Percentiles rank a stretch among this genome's conserved stretches.
These are phyloP conservation scores for Dactylellina cionopaga DNA, from an alignment of 2,329 filamentous ascomycete genomes.

Conservation along the genomic window DNA sequence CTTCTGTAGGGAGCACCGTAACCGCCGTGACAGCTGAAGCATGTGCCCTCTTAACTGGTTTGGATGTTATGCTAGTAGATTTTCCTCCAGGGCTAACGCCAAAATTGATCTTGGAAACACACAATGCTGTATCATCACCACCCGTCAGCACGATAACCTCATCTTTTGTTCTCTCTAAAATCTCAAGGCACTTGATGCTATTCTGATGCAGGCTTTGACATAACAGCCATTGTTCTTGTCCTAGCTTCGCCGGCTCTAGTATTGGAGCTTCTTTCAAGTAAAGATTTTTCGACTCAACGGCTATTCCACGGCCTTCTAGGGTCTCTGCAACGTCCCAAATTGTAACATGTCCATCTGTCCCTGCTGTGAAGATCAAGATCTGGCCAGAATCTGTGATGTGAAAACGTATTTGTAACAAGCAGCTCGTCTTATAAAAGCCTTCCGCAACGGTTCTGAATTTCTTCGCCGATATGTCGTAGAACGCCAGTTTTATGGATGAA, in stretches of 20 bases:
- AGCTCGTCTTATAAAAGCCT: slow-evolving; percentile 64
- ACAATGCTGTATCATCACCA: slow-evolving; percentile 87
- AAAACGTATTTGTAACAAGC: slow-evolving; percentile 50
- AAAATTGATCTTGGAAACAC: slow-evolving; percentile 13
- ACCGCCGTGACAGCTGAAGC: slow-evolving; percentile 45
- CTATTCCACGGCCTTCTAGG: slow-evolving; percentile 55
- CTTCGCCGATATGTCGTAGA: slow-evolving; percentile 57
- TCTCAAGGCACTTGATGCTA: slow-evolving; percentile 73
- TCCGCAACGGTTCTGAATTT: slow-evolving; percentile 60
- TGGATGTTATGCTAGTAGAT: background rate
- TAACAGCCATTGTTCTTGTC: slow-evolving; percentile 17
- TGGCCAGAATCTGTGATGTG: slow-evolving; percentile 54
- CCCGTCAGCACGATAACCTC: slow-evolving; percentile 72
- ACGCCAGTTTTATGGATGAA: slow-evolving; percentile 71
- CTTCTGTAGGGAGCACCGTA: background rate
- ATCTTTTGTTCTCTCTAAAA: slow-evolving; percentile 60
- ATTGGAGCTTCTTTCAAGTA: background rate
- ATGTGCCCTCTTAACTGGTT: slow-evolving; percentile 26
- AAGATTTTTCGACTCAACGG: background rate
- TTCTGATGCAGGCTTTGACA: slow-evolving; percentile 74
- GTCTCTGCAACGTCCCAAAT: slow-evolving; percentile 66
- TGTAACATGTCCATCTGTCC: slow-evolving; percentile 81
- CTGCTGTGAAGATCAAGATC: slow-evolving; percentile 71
- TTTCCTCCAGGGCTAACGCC: background rate
- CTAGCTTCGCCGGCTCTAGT: background rate